A percentile compares a stretch with the other conserved stretches of the same genome.
phyloP scores from a whole-genome alignment of 2,329 filamentous ascomycete species.

The Bipolaris oryzae region DNA sequence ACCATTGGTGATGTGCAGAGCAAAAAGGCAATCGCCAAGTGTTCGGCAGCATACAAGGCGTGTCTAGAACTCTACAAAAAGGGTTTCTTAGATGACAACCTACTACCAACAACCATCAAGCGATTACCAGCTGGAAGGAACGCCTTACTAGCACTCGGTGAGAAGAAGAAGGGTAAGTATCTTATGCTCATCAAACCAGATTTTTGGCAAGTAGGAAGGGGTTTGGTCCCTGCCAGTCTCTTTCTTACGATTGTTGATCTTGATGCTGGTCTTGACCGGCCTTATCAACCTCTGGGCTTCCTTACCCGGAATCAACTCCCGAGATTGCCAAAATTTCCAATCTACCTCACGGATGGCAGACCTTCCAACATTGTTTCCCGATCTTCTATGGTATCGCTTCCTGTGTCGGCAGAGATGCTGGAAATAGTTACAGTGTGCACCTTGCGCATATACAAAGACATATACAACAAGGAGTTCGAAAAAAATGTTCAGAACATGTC shows the following conservation, averaged over 20 bases:
- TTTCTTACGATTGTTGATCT: constrained; percentile 69
- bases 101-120: constrained; percentile 76
- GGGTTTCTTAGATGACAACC: constrained; percentile 72
- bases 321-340: constrained; percentile 67
- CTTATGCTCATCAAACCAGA: constrained; percentile 78
- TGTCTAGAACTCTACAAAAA: constrained; percentile 72
- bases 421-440: constrained; percentile 73
- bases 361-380: constrained; percentile 64
- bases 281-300: constrained; percentile 69
- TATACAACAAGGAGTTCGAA: constrained; percentile 88
- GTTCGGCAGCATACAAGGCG: constrained; percentile 84
- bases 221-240: constrained; percentile 58
- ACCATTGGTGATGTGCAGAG: constrained; percentile 66
- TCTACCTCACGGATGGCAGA: constrained; percentile 72
- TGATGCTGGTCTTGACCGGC: constrained; percentile 62
- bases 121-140: constrained; percentile 83
- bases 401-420: constrained; percentile 54
- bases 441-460: constrained; percentile 74
- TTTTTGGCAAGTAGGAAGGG: constrained; percentile 66
- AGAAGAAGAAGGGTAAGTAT: constrained; percentile 76
- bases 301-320: constrained; percentile 72
- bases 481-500: constrained; percentile 68
- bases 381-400: constrained; percentile 53
- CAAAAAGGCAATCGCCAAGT: constrained; percentile 80
- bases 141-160: constrained; percentile 78